Percentiles rank a stretch among this genome's conserved stretches.
phyloP scores from a whole-genome alignment of 805 yeast species.

The Saturnispora dispora region DNA sequence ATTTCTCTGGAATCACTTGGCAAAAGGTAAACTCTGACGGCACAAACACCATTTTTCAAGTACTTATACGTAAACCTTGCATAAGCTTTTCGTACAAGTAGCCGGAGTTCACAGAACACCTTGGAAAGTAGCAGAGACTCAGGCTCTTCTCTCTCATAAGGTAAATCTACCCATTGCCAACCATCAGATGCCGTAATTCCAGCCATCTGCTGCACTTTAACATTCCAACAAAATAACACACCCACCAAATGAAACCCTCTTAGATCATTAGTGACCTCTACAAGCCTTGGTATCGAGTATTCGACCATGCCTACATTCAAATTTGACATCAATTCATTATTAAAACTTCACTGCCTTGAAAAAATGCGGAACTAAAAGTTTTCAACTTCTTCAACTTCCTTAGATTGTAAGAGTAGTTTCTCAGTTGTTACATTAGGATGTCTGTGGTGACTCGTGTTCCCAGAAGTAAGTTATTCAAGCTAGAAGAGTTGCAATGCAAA shows the following conservation, averaged over 20 bases:
- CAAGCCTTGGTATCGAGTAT: neutral
- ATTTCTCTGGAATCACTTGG: constrained; percentile 36
- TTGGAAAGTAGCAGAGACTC: constrained; percentile 7
- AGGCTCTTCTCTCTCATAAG: constrained; percentile 19
- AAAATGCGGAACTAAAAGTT: neutral
- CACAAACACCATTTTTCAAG: constrained; percentile 17
- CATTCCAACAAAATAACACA: constrained; percentile 32
- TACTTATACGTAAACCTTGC: constrained; percentile 37
- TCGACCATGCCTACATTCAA: neutral
- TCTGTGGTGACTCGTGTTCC: constrained; percentile 17
- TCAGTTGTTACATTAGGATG: neutral
- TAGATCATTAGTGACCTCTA: constrained; percentile 31
- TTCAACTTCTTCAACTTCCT: constrained; percentile 2
- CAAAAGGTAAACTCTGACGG: constrained; percentile 38
- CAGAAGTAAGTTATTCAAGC: constrained; percentile 39
- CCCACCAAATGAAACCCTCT: constrained; percentile 39
- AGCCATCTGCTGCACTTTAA: constrained; percentile 33
- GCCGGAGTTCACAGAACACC: constrained; percentile 32
- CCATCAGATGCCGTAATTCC: constrained; percentile 30
- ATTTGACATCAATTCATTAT: neutral
- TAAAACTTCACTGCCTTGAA: constrained; percentile 1
- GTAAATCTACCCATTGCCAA: constrained; percentile 53
- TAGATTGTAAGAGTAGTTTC: neutral
- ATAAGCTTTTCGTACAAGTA: constrained; percentile 34
- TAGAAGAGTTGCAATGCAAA: constrained; percentile 51